Evolutionary conservation across 2,329 filamentous ascomycete genomes (phyloP).

Genomic region (Arthrobotrys sinensis): DNA sequence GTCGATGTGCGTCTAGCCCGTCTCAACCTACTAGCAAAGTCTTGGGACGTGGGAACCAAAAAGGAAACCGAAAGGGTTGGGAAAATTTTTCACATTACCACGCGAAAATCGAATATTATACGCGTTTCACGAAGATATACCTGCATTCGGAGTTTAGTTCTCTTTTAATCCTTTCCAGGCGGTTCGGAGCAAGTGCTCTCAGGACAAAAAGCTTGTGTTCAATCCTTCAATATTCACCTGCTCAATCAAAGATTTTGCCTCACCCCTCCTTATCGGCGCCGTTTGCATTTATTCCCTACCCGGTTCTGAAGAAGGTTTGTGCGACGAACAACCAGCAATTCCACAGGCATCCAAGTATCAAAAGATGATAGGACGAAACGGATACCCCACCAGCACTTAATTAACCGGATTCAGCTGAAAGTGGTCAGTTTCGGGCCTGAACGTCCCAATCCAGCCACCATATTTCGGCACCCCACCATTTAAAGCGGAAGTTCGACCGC

Average conservation of each 20-base stretch:
- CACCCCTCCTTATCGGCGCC: conserved; percentile 7
- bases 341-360: conserved; percentile 17
- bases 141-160: conserved; percentile 42
- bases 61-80: conserved; percentile 8
- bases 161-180: conserved; percentile 18
- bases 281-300: conserved; percentile 23
- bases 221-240: conserved; percentile 29
- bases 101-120: conserved; percentile 48
- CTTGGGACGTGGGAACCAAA: conserved; percentile 4
- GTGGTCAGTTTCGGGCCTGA: conserved; percentile 30
- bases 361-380: conserved; percentile 53
- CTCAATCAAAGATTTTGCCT: neutral
- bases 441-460: conserved; percentile 52
- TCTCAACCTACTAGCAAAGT: conserved; percentile 14
- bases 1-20: conserved; percentile 12
- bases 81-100: conserved; percentile 48
- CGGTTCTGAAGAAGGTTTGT: conserved; percentile 29
- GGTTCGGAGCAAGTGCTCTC: conserved; percentile 26
- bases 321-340: conserved; percentile 19
- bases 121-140: conserved; percentile 51
- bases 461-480: conserved; percentile 60
- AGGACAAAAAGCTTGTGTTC: conserved; percentile 46
- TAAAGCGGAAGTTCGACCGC: conserved; percentile 32
- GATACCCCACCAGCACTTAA: conserved; percentile 58
- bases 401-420: conserved; percentile 62